Percentiles rank a stretch among this genome's conserved stretches.
These are phyloP conservation scores for Agrocybe praecox DNA, from an alignment of 768 basidiomycete species.

Conservation along the genomic window DNA sequence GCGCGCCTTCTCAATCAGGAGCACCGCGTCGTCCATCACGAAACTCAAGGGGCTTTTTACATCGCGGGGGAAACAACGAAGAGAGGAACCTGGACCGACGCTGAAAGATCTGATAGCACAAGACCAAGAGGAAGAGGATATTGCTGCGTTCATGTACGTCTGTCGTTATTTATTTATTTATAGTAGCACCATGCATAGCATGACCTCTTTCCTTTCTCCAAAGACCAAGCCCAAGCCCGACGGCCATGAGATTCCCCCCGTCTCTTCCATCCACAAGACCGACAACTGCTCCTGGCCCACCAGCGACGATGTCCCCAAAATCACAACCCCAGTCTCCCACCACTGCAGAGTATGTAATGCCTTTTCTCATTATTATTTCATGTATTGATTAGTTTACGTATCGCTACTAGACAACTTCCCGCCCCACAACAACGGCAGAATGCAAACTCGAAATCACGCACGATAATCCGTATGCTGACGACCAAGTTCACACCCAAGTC, in stretches of 20 bases:
- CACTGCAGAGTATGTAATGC: no score
- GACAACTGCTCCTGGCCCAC: neutral
- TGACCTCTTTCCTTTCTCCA: neutral
- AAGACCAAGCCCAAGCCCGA: neutral
- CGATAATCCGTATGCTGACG: conserved; percentile 35
- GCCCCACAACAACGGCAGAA: conserved; percentile 11
- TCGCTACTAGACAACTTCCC: neutral
- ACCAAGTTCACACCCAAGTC: conserved; percentile 29
- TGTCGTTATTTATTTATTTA: neutral
- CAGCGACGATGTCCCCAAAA: no score
- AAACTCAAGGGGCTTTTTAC: neutral
- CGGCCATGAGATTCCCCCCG: neutral
- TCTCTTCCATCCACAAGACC: neutral
- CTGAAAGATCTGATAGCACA: neutral
- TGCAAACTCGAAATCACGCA: conserved; percentile 27
- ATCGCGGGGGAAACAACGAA: neutral
- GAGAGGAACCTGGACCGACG: neutral
- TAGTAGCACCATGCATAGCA: neutral
- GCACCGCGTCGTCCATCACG: neutral
- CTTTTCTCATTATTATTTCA: no score
- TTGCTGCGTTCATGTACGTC: neutral
- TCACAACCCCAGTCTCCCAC: no score
- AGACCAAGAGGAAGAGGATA: neutral
- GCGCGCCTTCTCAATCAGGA: neutral
- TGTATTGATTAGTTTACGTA: no score